phyloP scores from a whole-genome alignment of 1,284 basidiomycete species.

The Wallemia hederae region DNA sequence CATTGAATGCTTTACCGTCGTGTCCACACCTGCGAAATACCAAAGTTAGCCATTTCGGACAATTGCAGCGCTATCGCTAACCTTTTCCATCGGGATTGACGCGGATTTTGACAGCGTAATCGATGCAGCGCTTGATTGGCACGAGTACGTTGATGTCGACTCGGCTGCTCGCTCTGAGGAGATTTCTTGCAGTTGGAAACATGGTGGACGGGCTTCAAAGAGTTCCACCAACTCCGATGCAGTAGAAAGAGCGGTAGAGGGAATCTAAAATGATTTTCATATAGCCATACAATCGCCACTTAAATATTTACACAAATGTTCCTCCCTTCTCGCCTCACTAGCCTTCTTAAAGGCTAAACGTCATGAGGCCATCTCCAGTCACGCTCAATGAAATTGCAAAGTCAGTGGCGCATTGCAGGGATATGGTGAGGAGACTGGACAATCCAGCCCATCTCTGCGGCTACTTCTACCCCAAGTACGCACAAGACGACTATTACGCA shows the following conservation, averaged over 20 bases:
- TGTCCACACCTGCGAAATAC: conserved; percentile 35
- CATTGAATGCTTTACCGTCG: conserved; percentile 91
- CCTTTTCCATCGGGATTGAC: conserved; percentile 66
- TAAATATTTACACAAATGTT: no score
- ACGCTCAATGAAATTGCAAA: not conserved
- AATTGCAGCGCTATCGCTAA: not conserved
- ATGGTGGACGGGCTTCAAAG: conserved; percentile 18
- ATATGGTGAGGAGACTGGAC: conserved; percentile 16
- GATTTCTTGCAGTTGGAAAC: conserved; percentile 37
- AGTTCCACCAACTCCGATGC: no score
- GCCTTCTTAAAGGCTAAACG: no score
- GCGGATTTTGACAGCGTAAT: conserved; percentile 41
- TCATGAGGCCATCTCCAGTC: not conserved
- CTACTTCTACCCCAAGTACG: conserved; percentile 39
- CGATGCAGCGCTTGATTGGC: conserved; percentile 51
- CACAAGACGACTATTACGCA: conserved; percentile 43
- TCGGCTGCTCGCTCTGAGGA: conserved; percentile 20
- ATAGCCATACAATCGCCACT: no score
- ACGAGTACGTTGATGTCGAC: conserved; percentile 42
- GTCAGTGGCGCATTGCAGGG: conserved; percentile 15
- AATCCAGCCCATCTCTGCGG: conserved; percentile 41
- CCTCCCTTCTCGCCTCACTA: no score
- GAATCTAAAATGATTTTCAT: no score
- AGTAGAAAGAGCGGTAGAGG: no score
- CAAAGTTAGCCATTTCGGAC: not conserved